Conservation (phyloP, 805 yeast species). For the Scheffersomyces ergatensis region DNA sequence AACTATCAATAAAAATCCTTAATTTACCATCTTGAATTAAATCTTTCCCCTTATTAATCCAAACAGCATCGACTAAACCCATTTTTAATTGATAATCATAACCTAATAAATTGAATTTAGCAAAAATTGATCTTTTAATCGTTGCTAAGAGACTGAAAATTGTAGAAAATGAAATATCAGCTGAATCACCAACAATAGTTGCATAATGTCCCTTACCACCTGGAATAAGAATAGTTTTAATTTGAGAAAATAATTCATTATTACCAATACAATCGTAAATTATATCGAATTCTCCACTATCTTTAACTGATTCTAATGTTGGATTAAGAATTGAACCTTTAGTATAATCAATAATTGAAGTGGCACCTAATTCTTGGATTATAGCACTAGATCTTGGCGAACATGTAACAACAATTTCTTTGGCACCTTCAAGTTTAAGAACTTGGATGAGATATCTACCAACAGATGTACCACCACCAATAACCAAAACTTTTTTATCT, state of each 20-base stretch:
- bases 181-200: slow-evolving; percentile 57
- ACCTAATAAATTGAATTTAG: slow-evolving; percentile 10
- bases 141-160: no score
- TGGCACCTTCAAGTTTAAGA: slow-evolving; percentile 44
- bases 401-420: slow-evolving; percentile 55
- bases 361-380: slow-evolving; percentile 55
- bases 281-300: slow-evolving; percentile 48
- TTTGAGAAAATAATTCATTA: slow-evolving; percentile 42
- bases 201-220: slow-evolving; percentile 49
- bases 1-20: slow-evolving; percentile 52
- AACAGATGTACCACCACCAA: slow-evolving; percentile 76
- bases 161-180: no score
- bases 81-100: slow-evolving; percentile 27
- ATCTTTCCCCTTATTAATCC: slow-evolving; percentile 27
- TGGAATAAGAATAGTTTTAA: slow-evolving; percentile 42
- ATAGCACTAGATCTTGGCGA: slow-evolving; percentile 46
- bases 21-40: slow-evolving; percentile 45
- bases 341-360: slow-evolving; percentile 55
- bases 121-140: no score
- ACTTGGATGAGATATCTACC: slow-evolving; percentile 58
- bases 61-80: slow-evolving; percentile 8
- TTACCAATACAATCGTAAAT: slow-evolving; percentile 69
- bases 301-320: slow-evolving; percentile 31
- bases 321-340: slow-evolving; percentile 33
- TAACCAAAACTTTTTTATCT: slow-evolving; percentile 51